Percentiles rank a stretch among this genome's conserved stretches.
These are phyloP conservation scores for Oehlia diaphana DNA, from an alignment of 192 early-diverging fungal species.

Conservation along the genomic window DNA sequence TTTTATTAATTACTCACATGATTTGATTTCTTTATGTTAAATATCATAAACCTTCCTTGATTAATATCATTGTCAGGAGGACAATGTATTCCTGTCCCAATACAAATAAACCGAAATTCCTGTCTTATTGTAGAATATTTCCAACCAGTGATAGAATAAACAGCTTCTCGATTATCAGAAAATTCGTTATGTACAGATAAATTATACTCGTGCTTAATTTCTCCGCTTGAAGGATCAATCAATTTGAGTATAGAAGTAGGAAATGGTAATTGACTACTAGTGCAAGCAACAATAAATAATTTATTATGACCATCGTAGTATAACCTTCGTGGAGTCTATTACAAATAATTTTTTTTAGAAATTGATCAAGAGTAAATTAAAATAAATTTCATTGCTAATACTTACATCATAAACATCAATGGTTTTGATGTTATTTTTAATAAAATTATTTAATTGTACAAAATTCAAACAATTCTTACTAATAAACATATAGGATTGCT, in stretches of 20 bases:
- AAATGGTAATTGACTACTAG: neutral
- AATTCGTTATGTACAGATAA: neutral
- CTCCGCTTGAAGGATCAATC: conserved; percentile 17
- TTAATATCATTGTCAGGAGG: neutral
- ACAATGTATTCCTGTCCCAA: conserved; percentile 12
- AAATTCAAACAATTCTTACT: conserved; percentile 21
- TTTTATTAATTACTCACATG: neutral
- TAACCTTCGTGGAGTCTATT: conserved; percentile 15
- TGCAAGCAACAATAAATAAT: conserved; percentile 14
- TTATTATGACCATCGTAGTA: conserved; percentile 14
- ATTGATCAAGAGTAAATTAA: neutral
- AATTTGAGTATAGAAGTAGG: conserved; percentile 13
- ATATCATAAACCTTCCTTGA: conserved; percentile 13
- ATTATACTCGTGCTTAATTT: neutral
- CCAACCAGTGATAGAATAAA: conserved; percentile 13
- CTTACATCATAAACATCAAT: conserved; percentile 3
- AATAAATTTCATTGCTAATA: neutral
- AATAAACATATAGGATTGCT: conserved; percentile 12
- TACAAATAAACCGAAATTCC: conserved; percentile 11
- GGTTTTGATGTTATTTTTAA: conserved; percentile 3
- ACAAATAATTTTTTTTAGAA: neutral
- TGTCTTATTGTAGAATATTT: conserved; percentile 1
- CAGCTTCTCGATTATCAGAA: neutral
- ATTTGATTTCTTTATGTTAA: conserved; percentile 4
- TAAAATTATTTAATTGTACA: conserved; percentile 11